These are phyloP conservation scores for Fusarium bactridioides DNA, from an alignment of 2,329 filamentous ascomycete genomes.

Conservation along the genomic window DNA sequence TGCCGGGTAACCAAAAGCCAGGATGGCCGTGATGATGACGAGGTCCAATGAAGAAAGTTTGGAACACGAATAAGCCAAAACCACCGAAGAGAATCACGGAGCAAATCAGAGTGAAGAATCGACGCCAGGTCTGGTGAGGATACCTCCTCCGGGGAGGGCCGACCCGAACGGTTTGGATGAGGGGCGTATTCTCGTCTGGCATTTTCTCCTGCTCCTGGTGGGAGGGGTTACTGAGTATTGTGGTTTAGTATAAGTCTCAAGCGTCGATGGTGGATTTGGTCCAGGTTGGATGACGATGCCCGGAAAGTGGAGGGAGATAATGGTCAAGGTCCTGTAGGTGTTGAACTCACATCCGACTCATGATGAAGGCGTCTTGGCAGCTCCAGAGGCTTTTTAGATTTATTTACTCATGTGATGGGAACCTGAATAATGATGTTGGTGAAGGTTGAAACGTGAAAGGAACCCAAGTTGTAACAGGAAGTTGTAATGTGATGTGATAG, in stretches of 20 bases:
- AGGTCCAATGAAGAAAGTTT: constrained; percentile 54
- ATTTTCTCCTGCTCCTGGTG: constrained; percentile 46
- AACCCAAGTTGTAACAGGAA: background rate
- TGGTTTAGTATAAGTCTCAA: constrained; percentile 3
- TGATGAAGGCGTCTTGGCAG: constrained; percentile 19
- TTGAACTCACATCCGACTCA: constrained; percentile 38
- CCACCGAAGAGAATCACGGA: constrained; percentile 62
- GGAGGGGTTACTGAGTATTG: constrained; percentile 14
- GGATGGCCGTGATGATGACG: constrained; percentile 46
- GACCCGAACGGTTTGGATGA: constrained; percentile 70
- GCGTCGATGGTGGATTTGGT: background rate
- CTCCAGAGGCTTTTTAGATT: constrained; percentile 2
- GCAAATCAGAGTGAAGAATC: constrained; percentile 70
- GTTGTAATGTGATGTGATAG: constrained; percentile 34
- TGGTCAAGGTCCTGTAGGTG: background rate
- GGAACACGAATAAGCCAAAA: constrained; percentile 58
- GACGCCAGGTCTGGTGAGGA: constrained; percentile 66
- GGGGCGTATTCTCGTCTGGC: constrained; percentile 67
- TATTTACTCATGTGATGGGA: constrained; percentile 5
- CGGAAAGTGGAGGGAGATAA: constrained; percentile 19
- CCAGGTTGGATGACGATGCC: constrained; percentile 4
- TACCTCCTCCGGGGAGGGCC: constrained; percentile 62
- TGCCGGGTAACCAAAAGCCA: constrained; percentile 40
- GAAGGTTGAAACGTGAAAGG: constrained; percentile 2
- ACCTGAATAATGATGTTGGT: background rate